Percentiles rank a stretch among this genome's conserved stretches.
Conservation (phyloP, 2,329 filamentous ascomycete species). For the Hymenoscyphus albidus region DNA sequence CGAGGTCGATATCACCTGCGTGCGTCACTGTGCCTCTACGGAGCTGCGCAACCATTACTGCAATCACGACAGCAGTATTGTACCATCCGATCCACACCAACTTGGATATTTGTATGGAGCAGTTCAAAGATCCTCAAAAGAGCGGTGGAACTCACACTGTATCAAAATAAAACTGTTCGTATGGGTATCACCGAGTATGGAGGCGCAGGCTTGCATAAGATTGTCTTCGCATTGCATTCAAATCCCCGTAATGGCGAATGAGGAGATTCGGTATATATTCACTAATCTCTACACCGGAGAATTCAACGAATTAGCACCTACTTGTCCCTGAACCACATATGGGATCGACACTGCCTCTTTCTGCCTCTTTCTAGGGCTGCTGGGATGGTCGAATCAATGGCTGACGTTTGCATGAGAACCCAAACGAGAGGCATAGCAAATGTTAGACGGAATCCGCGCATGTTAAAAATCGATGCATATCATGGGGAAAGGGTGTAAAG, state of each 20-base stretch:
- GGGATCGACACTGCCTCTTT: background rate
- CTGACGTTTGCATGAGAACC: background rate
- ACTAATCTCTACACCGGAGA: background rate
- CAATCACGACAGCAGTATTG: background rate
- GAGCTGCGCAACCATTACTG: background rate
- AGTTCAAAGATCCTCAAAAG: conserved; percentile 3
- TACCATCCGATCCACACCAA: background rate
- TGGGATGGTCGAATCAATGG: background rate
- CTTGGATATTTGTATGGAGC: background rate
- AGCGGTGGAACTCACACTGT: background rate
- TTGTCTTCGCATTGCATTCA: background rate
- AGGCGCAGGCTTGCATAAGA: conserved; percentile 4
- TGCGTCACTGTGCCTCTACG: background rate
- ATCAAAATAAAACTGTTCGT: background rate
- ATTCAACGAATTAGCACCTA: background rate
- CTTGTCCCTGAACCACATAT: background rate
- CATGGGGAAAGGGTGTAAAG: background rate
- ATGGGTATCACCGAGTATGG: background rate
- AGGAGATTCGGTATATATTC: background rate
- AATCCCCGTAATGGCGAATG: background rate
- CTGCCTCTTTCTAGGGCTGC: background rate
- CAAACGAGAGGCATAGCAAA: background rate
- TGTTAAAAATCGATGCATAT: background rate
- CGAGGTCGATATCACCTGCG: too few relatives aligned
- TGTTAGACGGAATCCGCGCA: background rate